These are phyloP conservation scores for Solanum arcanum DNA, from an alignment of 257 asterid genomes.

Conservation along the genomic window DNA sequence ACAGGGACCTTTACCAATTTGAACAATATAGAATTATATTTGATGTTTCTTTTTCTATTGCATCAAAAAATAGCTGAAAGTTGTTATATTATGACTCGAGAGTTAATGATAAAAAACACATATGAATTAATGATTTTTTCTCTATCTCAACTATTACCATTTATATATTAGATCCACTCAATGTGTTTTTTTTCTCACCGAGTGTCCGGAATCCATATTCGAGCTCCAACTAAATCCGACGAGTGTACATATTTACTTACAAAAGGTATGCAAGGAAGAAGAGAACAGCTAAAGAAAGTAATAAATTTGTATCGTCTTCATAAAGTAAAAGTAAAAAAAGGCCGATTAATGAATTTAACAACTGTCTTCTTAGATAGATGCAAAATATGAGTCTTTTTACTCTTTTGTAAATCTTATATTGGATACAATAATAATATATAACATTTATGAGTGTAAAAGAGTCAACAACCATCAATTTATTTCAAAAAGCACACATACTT, in stretches of 20 bases:
- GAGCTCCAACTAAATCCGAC: too few species aligned
- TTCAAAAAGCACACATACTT: neutral
- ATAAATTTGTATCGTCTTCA: too few species aligned
- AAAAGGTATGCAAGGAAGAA: too few species aligned
- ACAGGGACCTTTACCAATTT: constrained; percentile 80
- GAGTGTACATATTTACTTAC: too few species aligned
- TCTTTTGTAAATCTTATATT: too few species aligned
- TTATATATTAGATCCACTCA: neutral
- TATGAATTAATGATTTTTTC: neutral
- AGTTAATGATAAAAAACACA: neutral
- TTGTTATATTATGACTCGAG: neutral
- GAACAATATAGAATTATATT: constrained; percentile 10
- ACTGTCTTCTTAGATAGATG: too few species aligned
- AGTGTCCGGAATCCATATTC: too few species aligned
- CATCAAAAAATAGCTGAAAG: neutral
- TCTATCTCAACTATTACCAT: neutral
- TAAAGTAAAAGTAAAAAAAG: too few species aligned
- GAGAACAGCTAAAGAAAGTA: too few species aligned
- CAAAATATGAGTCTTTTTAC: too few species aligned
- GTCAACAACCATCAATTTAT: neutral
- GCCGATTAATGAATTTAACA: too few species aligned
- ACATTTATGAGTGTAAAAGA: neutral
- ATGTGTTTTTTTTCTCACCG: neutral
- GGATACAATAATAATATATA: too few species aligned
- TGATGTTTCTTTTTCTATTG: neutral